Conservation (phyloP, 352 stramenopile species). For the Phytophthora ohioensis region DNA sequence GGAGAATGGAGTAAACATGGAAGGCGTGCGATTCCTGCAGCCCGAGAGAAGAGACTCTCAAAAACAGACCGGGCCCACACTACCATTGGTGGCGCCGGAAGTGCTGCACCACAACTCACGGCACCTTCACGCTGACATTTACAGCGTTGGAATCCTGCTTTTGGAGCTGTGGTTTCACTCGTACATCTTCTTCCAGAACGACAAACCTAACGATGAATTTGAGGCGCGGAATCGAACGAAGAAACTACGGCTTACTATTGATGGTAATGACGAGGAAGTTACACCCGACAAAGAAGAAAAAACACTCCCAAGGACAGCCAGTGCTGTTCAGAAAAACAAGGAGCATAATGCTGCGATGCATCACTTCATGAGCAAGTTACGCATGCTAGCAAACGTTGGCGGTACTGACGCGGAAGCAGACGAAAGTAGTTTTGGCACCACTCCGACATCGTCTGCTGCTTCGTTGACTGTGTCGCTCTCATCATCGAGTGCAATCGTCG, state of each 20-base stretch:
- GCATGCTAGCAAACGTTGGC: conserved; percentile 43
- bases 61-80: conserved; percentile 23
- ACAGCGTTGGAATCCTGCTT: conserved; percentile 65
- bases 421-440: conserved; percentile 55
- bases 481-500: conserved; percentile 46
- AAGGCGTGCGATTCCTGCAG: conserved; percentile 51
- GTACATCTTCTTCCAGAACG: conserved; percentile 51
- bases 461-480: conserved; percentile 42
- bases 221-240: conserved; percentile 24
- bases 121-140: conserved; percentile 59
- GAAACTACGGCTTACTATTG: conserved; percentile 26
- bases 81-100: conserved; percentile 61
- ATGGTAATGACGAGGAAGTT: conserved; percentile 21
- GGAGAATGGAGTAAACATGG: conserved; percentile 39
- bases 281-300: conserved; percentile 14
- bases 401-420: conserved; percentile 40
- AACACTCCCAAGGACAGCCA: conserved; percentile 34
- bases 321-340: conserved; percentile 34
- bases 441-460: conserved; percentile 46
- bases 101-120: conserved; percentile 47
- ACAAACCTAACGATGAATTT: conserved; percentile 23
- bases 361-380: conserved; percentile 62
- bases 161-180: conserved; percentile 67
- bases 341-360: conserved; percentile 52
- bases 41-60: conserved; percentile 17